These are phyloP conservation scores for Pholiota molesta DNA, from an alignment of 768 basidiomycete genomes.

Conservation along the genomic window DNA sequence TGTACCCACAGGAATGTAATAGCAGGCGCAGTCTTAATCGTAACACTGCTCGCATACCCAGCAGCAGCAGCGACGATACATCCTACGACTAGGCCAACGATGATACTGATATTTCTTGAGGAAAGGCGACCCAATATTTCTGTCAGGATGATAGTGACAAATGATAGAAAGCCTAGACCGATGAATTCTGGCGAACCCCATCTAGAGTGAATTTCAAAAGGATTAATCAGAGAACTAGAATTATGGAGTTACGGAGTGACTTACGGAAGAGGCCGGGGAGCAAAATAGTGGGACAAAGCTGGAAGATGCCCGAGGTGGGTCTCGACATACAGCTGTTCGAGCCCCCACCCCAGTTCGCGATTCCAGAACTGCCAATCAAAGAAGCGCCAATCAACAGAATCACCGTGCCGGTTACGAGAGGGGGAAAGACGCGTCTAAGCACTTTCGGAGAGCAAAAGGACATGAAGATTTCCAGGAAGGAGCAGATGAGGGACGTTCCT, in stretches of 20 bases:
- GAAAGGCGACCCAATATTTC: slow-evolving; percentile 85
- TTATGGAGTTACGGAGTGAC: slow-evolving; percentile 19
- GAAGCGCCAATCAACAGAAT: slow-evolving; percentile 81
- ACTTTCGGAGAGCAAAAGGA: slow-evolving; percentile 71
- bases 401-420: slow-evolving; percentile 80
- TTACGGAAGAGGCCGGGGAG: slow-evolving; percentile 69
- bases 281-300: slow-evolving; percentile 73
- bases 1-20: slow-evolving; percentile 88
- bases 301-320: slow-evolving; percentile 69
- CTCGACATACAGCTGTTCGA: slow-evolving; percentile 67
- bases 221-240: not conserved
- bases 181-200: slow-evolving; percentile 88
- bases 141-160: slow-evolving; percentile 73
- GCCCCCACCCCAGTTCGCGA: slow-evolving; percentile 85
- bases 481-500: slow-evolving; percentile 79
- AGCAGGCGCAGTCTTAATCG: slow-evolving; percentile 67
- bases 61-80: slow-evolving; percentile 81
- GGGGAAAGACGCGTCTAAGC: slow-evolving; percentile 74
- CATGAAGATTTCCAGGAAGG: slow-evolving; percentile 79
- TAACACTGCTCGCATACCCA: slow-evolving; percentile 73
- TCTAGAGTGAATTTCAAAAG: slow-evolving; percentile 28
- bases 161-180: slow-evolving; percentile 85
- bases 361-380: slow-evolving; percentile 73
- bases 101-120: slow-evolving; percentile 81
- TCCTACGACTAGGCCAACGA: slow-evolving; percentile 74